Conservation (phyloP, 768 basidiomycete genomes). For the Serendipita vermifera region DNA sequence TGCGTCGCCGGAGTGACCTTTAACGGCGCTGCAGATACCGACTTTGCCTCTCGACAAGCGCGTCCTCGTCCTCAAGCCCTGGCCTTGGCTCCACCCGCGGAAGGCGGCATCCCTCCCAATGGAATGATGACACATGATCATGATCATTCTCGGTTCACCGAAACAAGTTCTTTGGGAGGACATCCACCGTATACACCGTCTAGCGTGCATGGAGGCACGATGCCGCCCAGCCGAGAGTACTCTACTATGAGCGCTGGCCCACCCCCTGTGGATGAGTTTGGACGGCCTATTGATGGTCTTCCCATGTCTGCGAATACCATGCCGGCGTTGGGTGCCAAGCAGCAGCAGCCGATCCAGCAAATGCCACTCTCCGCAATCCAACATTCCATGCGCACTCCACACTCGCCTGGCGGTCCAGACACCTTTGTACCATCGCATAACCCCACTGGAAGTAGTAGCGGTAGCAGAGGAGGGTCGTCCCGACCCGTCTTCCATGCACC, state of each 20-base stretch:
- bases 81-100: no score
- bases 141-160: no score
- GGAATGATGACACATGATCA: no score
- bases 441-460: no score
- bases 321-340: not conserved
- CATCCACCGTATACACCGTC: not conserved
- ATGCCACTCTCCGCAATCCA: not conserved
- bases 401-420: not conserved
- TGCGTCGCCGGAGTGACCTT: slow-evolving; percentile 20
- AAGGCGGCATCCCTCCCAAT: no score
- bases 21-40: slow-evolving; percentile 11
- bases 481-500: not conserved
- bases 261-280: not conserved
- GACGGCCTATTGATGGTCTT: not conserved
- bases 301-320: not conserved
- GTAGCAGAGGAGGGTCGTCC: not conserved
- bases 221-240: not conserved
- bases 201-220: not conserved
- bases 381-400: not conserved
- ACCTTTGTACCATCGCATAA: no score
- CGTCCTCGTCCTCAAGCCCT: slow-evolving; percentile 10
- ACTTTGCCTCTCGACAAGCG: slow-evolving; percentile 11
- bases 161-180: no score
- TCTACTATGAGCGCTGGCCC: no score
- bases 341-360: not conserved